phyloP scores from a whole-genome alignment of 352 stramenopile genomes.

The Peronospora belbahrii region DNA sequence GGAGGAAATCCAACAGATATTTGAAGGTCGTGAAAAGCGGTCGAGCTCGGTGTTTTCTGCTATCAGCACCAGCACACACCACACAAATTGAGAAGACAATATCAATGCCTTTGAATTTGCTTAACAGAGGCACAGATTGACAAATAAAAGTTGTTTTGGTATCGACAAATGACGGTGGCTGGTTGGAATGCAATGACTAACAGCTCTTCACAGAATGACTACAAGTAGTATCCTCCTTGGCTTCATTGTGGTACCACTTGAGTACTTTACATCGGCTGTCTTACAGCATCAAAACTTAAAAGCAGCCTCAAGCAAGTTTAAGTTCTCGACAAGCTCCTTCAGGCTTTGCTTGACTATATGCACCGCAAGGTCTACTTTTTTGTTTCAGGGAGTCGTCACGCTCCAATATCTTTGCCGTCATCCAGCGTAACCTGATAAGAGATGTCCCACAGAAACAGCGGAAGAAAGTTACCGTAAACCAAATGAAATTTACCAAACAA shows the following conservation, averaged over 20 bases:
- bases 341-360: conserved; percentile 51
- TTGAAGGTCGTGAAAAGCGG: conserved; percentile 28
- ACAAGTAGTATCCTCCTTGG: neutral
- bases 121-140: neutral
- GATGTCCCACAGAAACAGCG: conserved; percentile 49
- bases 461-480: conserved; percentile 61
- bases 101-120: neutral
- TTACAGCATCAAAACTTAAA: conserved; percentile 3
- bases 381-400: conserved; percentile 35
- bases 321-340: conserved; percentile 47
- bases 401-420: conserved; percentile 51
- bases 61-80: conserved; percentile 6
- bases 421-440: conserved; percentile 56
- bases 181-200: neutral
- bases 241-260: neutral
- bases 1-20: conserved; percentile 89
- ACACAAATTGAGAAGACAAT: neutral
- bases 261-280: neutral
- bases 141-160: neutral
- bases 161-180: neutral
- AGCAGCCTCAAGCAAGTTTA: conserved; percentile 38
- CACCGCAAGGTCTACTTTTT: conserved; percentile 53
- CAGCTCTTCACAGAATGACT: neutral
- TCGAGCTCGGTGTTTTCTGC: conserved; percentile 11
- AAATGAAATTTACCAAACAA: too few relatives aligned